Evolutionary conservation across 306 rosid species (phyloP), one percentile per base, ranked within the genome.

Genomic region (Vigna hirtella): DNA sequence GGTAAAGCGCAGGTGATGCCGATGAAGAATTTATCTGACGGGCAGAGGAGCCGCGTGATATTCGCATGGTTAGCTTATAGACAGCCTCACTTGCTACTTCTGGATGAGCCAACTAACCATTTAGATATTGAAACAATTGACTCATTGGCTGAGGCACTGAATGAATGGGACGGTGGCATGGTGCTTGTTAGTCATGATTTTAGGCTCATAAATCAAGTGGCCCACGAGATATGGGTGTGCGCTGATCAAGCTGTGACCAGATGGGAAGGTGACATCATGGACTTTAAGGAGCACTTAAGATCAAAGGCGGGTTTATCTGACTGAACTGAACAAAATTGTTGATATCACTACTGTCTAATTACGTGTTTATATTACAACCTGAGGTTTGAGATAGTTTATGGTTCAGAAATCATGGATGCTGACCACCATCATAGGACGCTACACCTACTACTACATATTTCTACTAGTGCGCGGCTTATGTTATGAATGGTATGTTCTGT

Each of bases 1-100:
- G 99, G 99, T n/a, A 96, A 96, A 78, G 97, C 98, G 6, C 99
- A 96, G 87, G 90, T 96, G 75, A 96, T 96, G 99, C 92, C 98
- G 1, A 91, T 96, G 98, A 93, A 89, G 87, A 93, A 93, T 79
- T 81, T 96, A 82, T 96, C 99, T 0, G 99, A 96, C 51, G 99
- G 99, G 84, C 99, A 96, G 83, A 86, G 97, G 89, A 93, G 98
- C 81, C 90, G 98, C 1, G 99, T 96, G 56, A 80, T 93, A 78
- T 96, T 96, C 42, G 97, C 99, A 6, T 93, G 99, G 99, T 83
- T 96, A 81, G 99, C 99, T 3, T 96, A 75, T 76, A 87, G 98
- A 77, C 97, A 96, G 79, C 99, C 99, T 36, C 98, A 96, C 34
- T 6, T 96, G 86, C 91, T 96, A 66, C 87, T 96, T 12, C 79